Conservation (phyloP, 371 early-diverging fungal genomes). For the Actinomucor elegans region DNA sequence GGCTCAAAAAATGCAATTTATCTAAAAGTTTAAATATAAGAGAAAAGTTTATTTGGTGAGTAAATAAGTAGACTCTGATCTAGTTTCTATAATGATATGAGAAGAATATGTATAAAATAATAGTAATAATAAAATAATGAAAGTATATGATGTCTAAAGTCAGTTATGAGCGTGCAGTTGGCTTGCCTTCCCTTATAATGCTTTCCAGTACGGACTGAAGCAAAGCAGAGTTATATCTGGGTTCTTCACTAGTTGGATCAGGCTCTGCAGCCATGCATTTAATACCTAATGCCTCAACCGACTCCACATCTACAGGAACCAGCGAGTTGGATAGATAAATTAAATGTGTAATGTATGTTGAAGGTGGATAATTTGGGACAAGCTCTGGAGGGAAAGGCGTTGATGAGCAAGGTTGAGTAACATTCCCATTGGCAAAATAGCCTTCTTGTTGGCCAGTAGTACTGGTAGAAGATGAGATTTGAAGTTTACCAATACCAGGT, state of each 20-base stretch:
- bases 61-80: too few relatives aligned
- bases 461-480: not conserved
- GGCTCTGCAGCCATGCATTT: conserved; percentile 47
- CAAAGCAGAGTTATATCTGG: conserved; percentile 14
- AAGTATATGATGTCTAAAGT: too few relatives aligned
- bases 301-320: conserved; percentile 54
- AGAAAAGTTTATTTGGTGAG: too few relatives aligned
- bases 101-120: too few relatives aligned
- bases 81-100: too few relatives aligned
- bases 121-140: too few relatives aligned
- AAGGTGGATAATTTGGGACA: conserved; percentile 50
- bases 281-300: conserved; percentile 62
- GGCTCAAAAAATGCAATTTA: too few relatives aligned
- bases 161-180: not conserved
- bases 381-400: conserved; percentile 39
- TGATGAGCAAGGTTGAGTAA: not conserved
- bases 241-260: conserved; percentile 17
- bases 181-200: not conserved
- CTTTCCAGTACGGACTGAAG: conserved; percentile 12
- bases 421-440: conserved; percentile 17
- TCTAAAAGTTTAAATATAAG: too few relatives aligned
- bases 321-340: conserved; percentile 63
- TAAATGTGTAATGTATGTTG: conserved; percentile 67
- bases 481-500: conserved; percentile 7
- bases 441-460: conserved; percentile 15